Conservation (phyloP, 805 yeast species). For the Wickerhamiella australiensis region DNA sequence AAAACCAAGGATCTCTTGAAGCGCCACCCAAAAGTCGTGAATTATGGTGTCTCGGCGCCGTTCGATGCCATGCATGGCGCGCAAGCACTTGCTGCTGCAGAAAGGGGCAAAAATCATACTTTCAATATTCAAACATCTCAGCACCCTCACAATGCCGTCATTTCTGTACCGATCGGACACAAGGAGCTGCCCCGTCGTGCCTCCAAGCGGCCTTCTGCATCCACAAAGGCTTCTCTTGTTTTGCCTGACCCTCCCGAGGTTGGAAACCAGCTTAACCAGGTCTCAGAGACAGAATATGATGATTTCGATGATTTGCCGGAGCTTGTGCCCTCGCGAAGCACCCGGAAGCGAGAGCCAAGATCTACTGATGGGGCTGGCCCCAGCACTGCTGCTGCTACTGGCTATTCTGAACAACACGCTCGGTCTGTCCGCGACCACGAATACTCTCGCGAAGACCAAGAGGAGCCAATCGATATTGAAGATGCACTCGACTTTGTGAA, state of each 20-base stretch:
- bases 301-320: conserved; percentile 7
- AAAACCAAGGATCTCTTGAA: conserved; percentile 14
- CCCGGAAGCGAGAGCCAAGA: not conserved
- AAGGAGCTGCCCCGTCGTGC: conserved; percentile 4
- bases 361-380: not conserved
- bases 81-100: conserved; percentile 2
- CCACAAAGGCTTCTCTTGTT: conserved; percentile 2
- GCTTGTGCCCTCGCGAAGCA: conserved; percentile 2
- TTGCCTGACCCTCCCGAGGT: conserved; percentile 7
- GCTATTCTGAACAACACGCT: too few relatives aligned
- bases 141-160: not conserved
- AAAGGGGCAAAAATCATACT: conserved; percentile 4
- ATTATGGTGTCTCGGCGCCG: not conserved
- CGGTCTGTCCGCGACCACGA: not conserved
- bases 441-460: not conserved
- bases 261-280: not conserved
- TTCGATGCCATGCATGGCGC: conserved; percentile 1
- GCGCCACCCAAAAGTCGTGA: not conserved
- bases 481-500: conserved; percentile 25
- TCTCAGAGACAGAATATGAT: conserved; percentile 3
- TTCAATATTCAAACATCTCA: conserved; percentile 3
- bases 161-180: not conserved
- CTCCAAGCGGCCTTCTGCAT: not conserved
- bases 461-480: conserved; percentile 17
- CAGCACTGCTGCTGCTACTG: too few relatives aligned